Base-by-base conservation (phyloP, 192 early-diverging fungal genomes). In the Backusella parvicylindrica region DNA sequence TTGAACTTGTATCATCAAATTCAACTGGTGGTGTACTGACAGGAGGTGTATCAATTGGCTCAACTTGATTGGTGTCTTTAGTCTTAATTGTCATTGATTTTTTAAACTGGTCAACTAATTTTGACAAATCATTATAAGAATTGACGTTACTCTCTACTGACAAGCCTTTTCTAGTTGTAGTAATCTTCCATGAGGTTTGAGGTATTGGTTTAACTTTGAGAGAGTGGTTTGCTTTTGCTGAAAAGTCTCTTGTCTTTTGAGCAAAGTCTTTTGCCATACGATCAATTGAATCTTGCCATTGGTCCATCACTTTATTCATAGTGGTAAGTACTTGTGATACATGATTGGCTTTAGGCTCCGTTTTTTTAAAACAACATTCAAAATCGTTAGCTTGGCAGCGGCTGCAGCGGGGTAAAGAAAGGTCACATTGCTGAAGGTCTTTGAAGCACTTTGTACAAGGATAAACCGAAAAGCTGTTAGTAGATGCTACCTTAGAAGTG, bases 361-460 rank as follows among this genome's bases (percentile, higher is more conserved):
- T 75, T 16, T 78, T 77, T 11, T 73, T 75, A 32, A 78, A 82
- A 18, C 26, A 56, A 35, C 80, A 82, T 2, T 70, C 73, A 36
- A 75, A 82, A n/a, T 73, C 56, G 68, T 82, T 77, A 9, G 68
- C 71, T 31, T 64, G 41, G 12, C 80, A 82, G 12, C 80, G 80
- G n/a, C 68, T 75, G 31, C 80, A 82, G 13, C 40, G 68, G 18
- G 80, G 80, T 49, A 64, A 30, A 32, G 76, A 72, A 26, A 82
- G 56, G 38, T 82, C 80, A 38, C 80, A 82, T 40, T 75, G 73
- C 49, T 82, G 80, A 6, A 82, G 53, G 47, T 82, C 80, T 30
- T 82, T 82, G 37, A 78, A 78, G 49, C 80, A 82, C 68, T 82
- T 82, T 11, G 72, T 75, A 31, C 80, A 82, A n/a, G 80, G 80